Percentiles rank a stretch among this genome's conserved stretches.
These are phyloP conservation scores for Cordyceps farinosa DNA, from an alignment of 2,329 filamentous ascomycete species.

Conservation along the genomic window DNA sequence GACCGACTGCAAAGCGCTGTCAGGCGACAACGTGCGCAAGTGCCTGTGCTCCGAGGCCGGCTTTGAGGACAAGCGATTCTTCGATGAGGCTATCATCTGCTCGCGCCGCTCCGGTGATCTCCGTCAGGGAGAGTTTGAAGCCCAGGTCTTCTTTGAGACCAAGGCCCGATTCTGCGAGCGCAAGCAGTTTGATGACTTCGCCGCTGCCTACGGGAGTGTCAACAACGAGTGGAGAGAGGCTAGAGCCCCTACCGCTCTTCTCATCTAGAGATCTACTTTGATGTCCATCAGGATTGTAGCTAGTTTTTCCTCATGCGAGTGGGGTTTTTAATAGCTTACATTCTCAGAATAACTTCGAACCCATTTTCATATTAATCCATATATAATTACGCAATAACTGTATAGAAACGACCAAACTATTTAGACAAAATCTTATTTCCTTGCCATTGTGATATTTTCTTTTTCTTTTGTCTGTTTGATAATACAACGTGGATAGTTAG, in stretches of 20 bases:
- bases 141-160: not conserved
- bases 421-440: too few relatives aligned
- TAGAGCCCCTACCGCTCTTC: not conserved
- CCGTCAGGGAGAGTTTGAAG: constrained; percentile 1
- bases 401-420: too few relatives aligned
- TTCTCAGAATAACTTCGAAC: too few relatives aligned
- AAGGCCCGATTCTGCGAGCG: not conserved
- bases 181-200: not conserved
- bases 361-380: too few relatives aligned
- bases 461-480: too few relatives aligned
- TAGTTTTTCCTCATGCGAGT: too few relatives aligned
- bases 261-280: too few relatives aligned
- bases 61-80: not conserved
- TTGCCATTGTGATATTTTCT: too few relatives aligned
- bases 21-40: not conserved
- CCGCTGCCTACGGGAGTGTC: not conserved
- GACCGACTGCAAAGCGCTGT: not conserved
- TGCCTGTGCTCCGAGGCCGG: not conserved
- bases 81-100: not conserved
- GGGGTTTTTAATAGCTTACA: too few relatives aligned
- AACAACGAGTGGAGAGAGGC: not conserved
- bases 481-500: too few relatives aligned
- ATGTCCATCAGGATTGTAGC: too few relatives aligned
- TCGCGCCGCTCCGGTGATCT: not conserved
- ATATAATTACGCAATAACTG: too few relatives aligned